Evolutionary conservation across 805 yeast genomes (phyloP), one percentile per base, ranked within the genome.

Genomic region (Kuraishia piskuri): DNA sequence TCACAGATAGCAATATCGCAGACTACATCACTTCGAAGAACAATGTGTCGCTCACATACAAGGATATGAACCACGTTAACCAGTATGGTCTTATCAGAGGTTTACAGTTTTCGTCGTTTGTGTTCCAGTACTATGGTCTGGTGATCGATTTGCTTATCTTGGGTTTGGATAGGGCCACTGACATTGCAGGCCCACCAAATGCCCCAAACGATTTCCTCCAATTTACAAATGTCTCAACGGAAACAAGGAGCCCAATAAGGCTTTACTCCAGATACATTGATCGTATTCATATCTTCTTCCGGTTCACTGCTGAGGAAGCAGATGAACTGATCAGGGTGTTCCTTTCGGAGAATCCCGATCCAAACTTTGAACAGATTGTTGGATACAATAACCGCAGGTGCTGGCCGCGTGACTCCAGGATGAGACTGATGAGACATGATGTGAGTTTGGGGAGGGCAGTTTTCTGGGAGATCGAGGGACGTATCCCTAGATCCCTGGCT

Each of bases 31-130:
- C 96, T 1, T 85, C 97, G 0, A 91, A 91, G 66, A 90, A 90
- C 70, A 94, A 94, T 62, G 82, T 91, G 21, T 78, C 82, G 22
- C 62, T 94, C 21, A 77, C 90, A 1, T 95, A 84, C 68, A 94
- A 94, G 66, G 99, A 94, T 64, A 94, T 94, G 99, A 86, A 83
- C 56, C 96, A 90, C 66, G 84, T 88, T 20, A 92, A 94, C 68
- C 90, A 87, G 60, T 83, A 83, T 63, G 99, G 99, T 21, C 68
- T 94, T 54, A 69, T 94, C 19, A 78, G 96, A 50, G 99, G 99
- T 7, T 70, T 94, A 19, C 96, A 89, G 62, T 94, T 91, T 66
- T 80, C 97, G 0, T 83, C 97, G 0, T 94, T 92, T 67, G 82
- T 94, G 3, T 83, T 79, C 62, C 99, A 94, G 66, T 91, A 83